A percentile compares a stretch with the other conserved stretches of the same genome.
phyloP scores from a whole-genome alignment of 2,329 filamentous ascomycete species.

The Nemania serpens region DNA sequence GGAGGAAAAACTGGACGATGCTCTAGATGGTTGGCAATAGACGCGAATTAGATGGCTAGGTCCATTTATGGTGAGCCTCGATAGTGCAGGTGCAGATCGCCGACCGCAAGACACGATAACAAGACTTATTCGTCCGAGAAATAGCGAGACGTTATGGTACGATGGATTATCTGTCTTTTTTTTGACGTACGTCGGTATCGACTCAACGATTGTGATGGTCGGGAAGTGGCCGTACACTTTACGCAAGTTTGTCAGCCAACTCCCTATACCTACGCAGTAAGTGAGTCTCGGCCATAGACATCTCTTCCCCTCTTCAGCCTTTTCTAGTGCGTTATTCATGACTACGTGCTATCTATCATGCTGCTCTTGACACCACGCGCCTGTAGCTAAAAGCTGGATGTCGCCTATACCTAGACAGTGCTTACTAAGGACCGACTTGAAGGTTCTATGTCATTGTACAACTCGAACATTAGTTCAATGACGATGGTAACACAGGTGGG shows the following conservation, averaged over 20 bases:
- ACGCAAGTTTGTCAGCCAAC: neutral
- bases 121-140: neutral
- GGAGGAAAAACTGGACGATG: neutral
- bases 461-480: too few relatives aligned
- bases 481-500: too few relatives aligned
- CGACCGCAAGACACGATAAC: neutral
- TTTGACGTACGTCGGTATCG: too few relatives aligned
- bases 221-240: neutral
- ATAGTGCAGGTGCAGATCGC: neutral
- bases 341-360: neutral
- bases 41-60: neutral
- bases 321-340: neutral
- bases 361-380: too few relatives aligned
- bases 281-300: neutral
- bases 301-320: neutral
- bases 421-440: neutral
- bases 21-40: neutral
- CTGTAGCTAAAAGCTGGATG: too few relatives aligned
- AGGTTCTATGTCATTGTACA: too few relatives aligned
- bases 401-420: too few relatives aligned
- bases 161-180: too few relatives aligned
- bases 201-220: neutral
- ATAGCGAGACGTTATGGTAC: neutral
- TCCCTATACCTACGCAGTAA: neutral
- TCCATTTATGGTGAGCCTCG: neutral